Evolutionary conservation across 352 stramenopile genomes (phyloP).

Genomic region (Globisporangium abappressorium): DNA sequence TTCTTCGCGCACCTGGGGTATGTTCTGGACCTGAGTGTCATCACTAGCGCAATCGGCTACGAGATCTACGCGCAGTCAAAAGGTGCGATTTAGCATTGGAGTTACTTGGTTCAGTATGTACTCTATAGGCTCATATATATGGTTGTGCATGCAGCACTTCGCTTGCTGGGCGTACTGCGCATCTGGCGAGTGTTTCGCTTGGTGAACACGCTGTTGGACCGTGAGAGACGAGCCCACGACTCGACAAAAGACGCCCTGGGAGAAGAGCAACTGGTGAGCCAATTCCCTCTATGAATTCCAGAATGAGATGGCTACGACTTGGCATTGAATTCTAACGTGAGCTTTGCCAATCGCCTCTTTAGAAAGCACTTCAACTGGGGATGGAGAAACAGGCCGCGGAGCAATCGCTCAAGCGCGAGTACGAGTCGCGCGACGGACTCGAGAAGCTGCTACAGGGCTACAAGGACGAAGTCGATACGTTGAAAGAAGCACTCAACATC

Average conservation of each 20-base stretch:
- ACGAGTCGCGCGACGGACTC: conserved; percentile 41
- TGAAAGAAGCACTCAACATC: conserved; percentile 75
- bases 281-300: background rate
- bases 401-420: conserved; percentile 62
- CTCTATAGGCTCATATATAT: background rate
- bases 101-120: background rate
- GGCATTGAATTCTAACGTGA: background rate
- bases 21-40: conserved; percentile 38
- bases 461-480: conserved; percentile 70
- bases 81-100: conserved; percentile 26
- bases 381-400: conserved; percentile 45
- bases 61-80: conserved; percentile 57
- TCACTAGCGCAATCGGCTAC: conserved; percentile 26
- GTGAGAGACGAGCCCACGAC: conserved; percentile 42
- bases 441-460: conserved; percentile 60
- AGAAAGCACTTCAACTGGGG: conserved; percentile 41
- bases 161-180: conserved; percentile 49
- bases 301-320: background rate
- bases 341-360: background rate
- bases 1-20: conserved; percentile 70
- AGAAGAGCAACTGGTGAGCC: conserved; percentile 39
- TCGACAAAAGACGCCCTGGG: conserved; percentile 37
- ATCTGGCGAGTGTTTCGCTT: conserved; percentile 64
- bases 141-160: conserved; percentile 27
- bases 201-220: conserved; percentile 43